Percentiles rank a stretch among this genome's conserved stretches.
Conservation (phyloP, 441 rosid species). For the Cnidoscolus chayamansa region DNA sequence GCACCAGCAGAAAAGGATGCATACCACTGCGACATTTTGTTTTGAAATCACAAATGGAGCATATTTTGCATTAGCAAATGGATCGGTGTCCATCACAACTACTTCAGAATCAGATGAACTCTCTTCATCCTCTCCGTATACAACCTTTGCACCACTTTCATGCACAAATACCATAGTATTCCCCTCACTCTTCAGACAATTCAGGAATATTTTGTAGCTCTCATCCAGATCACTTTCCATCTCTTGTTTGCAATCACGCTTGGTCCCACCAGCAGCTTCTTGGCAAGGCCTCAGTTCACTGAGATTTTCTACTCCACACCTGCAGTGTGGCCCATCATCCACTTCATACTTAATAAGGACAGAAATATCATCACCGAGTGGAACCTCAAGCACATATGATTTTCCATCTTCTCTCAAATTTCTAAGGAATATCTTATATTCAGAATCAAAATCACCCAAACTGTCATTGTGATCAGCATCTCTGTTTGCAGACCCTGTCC, state of each 20-base stretch:
- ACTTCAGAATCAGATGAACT: conserved; percentile 51
- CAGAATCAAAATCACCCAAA: conserved; percentile 21
- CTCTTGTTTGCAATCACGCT: conserved; percentile 1
- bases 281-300: conserved; percentile 7
- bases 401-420: conserved; percentile 19
- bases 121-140: conserved; percentile 30
- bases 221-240: conserved; percentile 18
- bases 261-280: not conserved
- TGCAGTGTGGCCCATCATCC: conserved; percentile 14
- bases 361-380: conserved; percentile 13
- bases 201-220: conserved; percentile 7
- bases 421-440: conserved; percentile 37
- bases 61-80: conserved; percentile 28
- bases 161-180: conserved; percentile 13
- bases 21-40: conserved; percentile 25
- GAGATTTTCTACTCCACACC: conserved; percentile 15
- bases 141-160: conserved; percentile 22
- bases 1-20: conserved; percentile 17
- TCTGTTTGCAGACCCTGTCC: not conserved
- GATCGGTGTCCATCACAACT: conserved; percentile 36
- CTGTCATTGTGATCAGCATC: conserved; percentile 10
- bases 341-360: conserved; percentile 21
- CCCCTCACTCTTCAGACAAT: conserved; percentile 25
- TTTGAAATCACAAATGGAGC: conserved; percentile 38
- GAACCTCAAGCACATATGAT: conserved; percentile 33